A percentile compares a stretch with the other conserved stretches of the same genome.
phyloP scores from a whole-genome alignment of 805 yeast species.

The Zygosaccharomyces bailii region DNA sequence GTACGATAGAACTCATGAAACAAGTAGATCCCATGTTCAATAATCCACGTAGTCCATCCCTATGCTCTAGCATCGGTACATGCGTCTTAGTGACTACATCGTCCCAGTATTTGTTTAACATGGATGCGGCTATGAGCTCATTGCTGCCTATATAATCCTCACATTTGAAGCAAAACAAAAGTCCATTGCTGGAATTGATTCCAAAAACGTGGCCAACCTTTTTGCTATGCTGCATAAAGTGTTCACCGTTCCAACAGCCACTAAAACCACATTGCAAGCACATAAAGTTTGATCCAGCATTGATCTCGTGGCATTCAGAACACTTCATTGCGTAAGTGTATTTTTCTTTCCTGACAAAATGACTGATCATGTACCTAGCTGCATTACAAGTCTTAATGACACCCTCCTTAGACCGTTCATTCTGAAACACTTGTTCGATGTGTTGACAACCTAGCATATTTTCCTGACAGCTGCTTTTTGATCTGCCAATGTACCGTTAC shows the following conservation, averaged over 20 bases:
- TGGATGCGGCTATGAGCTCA: constrained; percentile 35
- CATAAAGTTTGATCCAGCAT: constrained; percentile 44
- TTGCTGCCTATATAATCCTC: constrained; percentile 65
- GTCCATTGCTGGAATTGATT: constrained; percentile 64
- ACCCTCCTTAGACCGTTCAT: constrained; percentile 29
- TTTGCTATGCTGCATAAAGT: constrained; percentile 47
- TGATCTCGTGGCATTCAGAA: constrained; percentile 30
- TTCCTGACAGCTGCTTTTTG: neutral
- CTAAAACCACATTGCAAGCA: constrained; percentile 77
- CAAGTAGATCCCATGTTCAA: constrained; percentile 97
- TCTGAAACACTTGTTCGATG: constrained; percentile 34
- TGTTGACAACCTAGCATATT: constrained; percentile 35
- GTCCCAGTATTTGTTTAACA: constrained; percentile 30
- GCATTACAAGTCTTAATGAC: constrained; percentile 29
- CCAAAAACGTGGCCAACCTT: constrained; percentile 53
- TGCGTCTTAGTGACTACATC: constrained; percentile 21
- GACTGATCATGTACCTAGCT: constrained; percentile 26
- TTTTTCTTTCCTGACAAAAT: constrained; percentile 21
- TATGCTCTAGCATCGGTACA: constrained; percentile 43
- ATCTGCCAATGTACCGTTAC: neutral
- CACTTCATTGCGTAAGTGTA: constrained; percentile 28
- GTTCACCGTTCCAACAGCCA: constrained; percentile 58
- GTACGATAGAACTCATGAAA: constrained; percentile 91
- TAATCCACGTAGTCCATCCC: constrained; percentile 82
- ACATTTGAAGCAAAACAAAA: constrained; percentile 77